Evolutionary conservation across 345 rosid species (phyloP).

Genomic region (Triadica sebifera): DNA sequence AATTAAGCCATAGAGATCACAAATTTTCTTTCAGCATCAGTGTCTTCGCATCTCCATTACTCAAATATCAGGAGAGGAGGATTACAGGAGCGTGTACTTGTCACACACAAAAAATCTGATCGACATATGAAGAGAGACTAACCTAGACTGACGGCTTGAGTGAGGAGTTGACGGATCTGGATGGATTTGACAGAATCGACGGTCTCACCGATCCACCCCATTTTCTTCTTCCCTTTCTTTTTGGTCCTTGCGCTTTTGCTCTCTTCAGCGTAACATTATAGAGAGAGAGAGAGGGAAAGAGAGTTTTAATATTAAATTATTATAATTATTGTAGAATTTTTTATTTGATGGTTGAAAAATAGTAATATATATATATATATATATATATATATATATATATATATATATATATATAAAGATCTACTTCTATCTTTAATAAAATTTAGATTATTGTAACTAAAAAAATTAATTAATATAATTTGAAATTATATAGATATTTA

Average conservation of each 20-base stretch:
- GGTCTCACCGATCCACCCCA: conserved; percentile 82
- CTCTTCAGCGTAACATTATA: background rate
- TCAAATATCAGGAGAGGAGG: background rate
- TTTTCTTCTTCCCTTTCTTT: conserved; percentile 13
- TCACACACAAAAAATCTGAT: background rate
- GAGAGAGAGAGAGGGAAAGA: no score
- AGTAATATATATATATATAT: no score
- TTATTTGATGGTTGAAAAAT: no score
- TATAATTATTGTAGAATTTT: no score
- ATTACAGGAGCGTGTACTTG: background rate
- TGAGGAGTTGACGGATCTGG: conserved; percentile 83
- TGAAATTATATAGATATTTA: no score
- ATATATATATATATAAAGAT: no score
- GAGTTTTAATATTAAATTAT: no score
- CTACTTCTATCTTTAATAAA: no score
- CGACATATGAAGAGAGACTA: conserved; percentile 14
- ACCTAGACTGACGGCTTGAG: conserved; percentile 84
- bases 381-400: no score
- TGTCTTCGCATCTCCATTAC: background rate
- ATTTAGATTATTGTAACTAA: no score
- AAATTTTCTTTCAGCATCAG: background rate
- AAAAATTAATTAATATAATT: no score
- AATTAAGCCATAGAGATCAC: background rate
- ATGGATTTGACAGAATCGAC: conserved; percentile 70
- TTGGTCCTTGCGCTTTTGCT: background rate